Base-by-base conservation (phyloP, 768 basidiomycete species). In the Boletus bicolor region DNA sequence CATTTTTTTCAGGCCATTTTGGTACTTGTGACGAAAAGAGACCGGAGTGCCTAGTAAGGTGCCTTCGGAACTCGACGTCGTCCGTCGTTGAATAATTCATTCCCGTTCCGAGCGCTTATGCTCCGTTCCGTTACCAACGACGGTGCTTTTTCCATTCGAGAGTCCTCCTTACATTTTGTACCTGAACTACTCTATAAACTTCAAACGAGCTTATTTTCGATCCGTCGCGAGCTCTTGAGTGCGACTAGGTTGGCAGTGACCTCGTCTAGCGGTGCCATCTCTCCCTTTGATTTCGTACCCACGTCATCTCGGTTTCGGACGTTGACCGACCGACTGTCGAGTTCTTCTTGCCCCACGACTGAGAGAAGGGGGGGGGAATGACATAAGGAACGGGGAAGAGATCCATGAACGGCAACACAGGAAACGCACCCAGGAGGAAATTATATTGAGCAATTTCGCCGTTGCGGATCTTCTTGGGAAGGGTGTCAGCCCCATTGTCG, bases 381-480 rank as follows among this genome's bases (percentile, higher is more conserved):
- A 14, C 6, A 6, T 26, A 15, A 41, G 38, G 9, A 49, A 51
- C 37, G 14, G 12, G 21, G 44, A 48, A 47, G 15, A 46, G 41
- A 41, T 51, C 61, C 45, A 44, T 24, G 3, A n/a, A 44, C 2
- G 36, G 15, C 1, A n/a, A 5, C 14, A 32, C 19, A 15, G 10
- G 8, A 21, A 17, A 72, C 86, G 52, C 58, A 97, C 95, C 93
- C 61, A 98, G 81, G 64, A 98, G 93, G 70, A 97, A 98, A 75
- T 98, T 98, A 76, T 96, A 97, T 72, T 98, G 96, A 34, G 94
- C 91, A 60, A 96, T 84, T 75, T 99, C 95, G 21, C 91, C 95
- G 69, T 98, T 98, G 30, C 95, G 82, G 66, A 99, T 92, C 80
- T 98, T 98, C 83, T 98, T 98, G 56, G 84, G 88, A 28, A 98